Base-by-base conservation (phyloP, 805 yeast genomes). In the Lachancea kluyveri region DNA sequence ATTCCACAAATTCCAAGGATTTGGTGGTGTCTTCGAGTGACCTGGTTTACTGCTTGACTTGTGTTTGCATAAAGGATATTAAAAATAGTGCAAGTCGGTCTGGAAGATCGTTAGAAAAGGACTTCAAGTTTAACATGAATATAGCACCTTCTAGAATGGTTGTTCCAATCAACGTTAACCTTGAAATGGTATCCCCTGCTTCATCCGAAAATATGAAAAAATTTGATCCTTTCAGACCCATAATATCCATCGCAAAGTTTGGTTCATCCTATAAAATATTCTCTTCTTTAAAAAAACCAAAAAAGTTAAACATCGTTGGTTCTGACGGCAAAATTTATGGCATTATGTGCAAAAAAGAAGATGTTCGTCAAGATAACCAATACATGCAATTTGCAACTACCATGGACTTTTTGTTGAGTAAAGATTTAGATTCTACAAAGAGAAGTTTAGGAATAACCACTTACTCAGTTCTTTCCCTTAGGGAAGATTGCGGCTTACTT, bases 281-380 rank as follows among this genome's bases (percentile, higher is more conserved):
- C 58, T 64, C 75, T 15, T 90, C 97, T 0, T 67, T 92, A 59
- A 96, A 88, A 55, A 77, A 73, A 60, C 99, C 98, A 0, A 74
- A 85, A 45, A 78, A 83, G 42, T 62, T 92, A 6, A 74, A 74
- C 9, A 62, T 90, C 3, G 57, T 73, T 23, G 98, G 97, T 0
- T 74, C 84, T 2, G 84, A 90, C 57, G 88, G 90, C 6, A 59
- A 60, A n/a, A 55, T 63, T 1, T 88, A 88, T 52, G 71, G 79
- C 12, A 67, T 92, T 10, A 68, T 92, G 60, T 79, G 94, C 46
- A 92, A 92, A 51, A 72, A 77, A 40, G 99, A 92, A 57, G 98
- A 92, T 60, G 78, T 94, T 12, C 64, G 97, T 42, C 94, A 94
- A 50, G 99, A 94, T 63, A 92, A 95, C 4, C 82, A 94, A 46